These are phyloP conservation scores for Lophium mytilinum DNA, from an alignment of 495 filamentous ascomycete species.

Conservation along the genomic window DNA sequence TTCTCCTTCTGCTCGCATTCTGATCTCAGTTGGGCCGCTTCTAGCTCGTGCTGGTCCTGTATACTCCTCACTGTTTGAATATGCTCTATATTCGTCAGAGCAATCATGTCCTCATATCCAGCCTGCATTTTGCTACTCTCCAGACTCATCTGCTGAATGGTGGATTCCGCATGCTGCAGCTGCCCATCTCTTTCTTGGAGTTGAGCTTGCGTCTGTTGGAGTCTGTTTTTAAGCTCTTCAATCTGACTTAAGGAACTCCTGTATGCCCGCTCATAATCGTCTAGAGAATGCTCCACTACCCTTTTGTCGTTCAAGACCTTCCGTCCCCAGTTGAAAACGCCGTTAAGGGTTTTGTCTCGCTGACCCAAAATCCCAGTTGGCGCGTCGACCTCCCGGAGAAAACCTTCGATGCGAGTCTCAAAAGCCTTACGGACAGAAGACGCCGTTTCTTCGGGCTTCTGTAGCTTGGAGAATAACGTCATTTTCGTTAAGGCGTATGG, in stretches of 20 bases:
- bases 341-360: not conserved
- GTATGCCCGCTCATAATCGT: not conserved
- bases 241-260: not conserved
- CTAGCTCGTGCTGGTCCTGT: not conserved
- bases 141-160: too few relatives aligned
- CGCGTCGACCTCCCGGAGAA: not conserved
- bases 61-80: not conserved
- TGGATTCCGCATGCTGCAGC: too few relatives aligned
- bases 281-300: not conserved
- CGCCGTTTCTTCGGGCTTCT: too few relatives aligned
- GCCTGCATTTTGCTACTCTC: too few relatives aligned
- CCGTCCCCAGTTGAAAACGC: not conserved
- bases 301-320: not conserved
- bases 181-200: too few relatives aligned
- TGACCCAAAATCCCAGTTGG: not conserved
- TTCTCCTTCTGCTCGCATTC: not conserved
- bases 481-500: too few relatives aligned
- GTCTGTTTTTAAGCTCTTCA: not conserved
- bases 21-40: not conserved
- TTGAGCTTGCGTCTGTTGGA: too few relatives aligned
- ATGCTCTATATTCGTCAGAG: too few relatives aligned
- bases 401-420: not conserved
- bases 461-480: too few relatives aligned
- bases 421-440: not conserved
- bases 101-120: too few relatives aligned